Conservation (phyloP, 2,329 filamentous ascomycete species). For the Penicillium janthinellum region DNA sequence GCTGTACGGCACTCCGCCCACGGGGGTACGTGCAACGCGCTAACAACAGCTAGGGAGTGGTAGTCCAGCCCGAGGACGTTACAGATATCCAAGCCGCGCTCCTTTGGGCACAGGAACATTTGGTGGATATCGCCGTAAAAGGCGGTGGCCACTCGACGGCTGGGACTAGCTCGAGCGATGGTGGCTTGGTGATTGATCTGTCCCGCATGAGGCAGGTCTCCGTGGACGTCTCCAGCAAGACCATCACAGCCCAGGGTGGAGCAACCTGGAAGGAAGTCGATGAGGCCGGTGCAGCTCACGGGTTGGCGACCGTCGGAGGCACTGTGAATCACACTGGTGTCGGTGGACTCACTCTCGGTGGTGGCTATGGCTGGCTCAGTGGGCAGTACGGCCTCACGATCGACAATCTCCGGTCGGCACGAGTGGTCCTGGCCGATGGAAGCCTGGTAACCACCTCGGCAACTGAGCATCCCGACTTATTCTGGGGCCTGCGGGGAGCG, state of each 20-base stretch:
- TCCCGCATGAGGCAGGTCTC: constrained; percentile 54
- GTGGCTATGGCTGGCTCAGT: constrained; percentile 61
- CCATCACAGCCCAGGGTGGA: constrained; percentile 56
- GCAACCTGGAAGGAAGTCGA: constrained; percentile 60
- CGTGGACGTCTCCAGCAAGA: constrained; percentile 51
- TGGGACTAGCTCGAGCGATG: constrained; percentile 55
- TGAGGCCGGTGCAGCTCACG: constrained; percentile 52
- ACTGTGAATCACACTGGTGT: constrained; percentile 66
- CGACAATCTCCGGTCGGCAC: constrained; percentile 49
- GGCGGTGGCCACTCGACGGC: constrained; percentile 52
- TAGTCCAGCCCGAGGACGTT: constrained; percentile 46
- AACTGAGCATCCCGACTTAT: constrained; percentile 51
- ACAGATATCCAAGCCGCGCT: constrained; percentile 49
- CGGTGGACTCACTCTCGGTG: constrained; percentile 60
- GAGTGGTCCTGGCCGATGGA: constrained; percentile 47
- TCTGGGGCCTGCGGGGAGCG: constrained; percentile 52
- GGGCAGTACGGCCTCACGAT: constrained; percentile 58
- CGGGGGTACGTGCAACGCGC: neutral
- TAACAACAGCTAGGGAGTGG: constrained; percentile 43
- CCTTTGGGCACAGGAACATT: constrained; percentile 46
- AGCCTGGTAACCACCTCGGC: constrained; percentile 43
- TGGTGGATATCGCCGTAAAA: constrained; percentile 32
- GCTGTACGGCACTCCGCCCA: constrained; percentile 26
- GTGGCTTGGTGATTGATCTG: constrained; percentile 62
- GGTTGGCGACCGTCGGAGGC: constrained; percentile 62